These are phyloP conservation scores for Leishmania gerbilli DNA, from an alignment of 208 protist genomes.

Conservation along the genomic window DNA sequence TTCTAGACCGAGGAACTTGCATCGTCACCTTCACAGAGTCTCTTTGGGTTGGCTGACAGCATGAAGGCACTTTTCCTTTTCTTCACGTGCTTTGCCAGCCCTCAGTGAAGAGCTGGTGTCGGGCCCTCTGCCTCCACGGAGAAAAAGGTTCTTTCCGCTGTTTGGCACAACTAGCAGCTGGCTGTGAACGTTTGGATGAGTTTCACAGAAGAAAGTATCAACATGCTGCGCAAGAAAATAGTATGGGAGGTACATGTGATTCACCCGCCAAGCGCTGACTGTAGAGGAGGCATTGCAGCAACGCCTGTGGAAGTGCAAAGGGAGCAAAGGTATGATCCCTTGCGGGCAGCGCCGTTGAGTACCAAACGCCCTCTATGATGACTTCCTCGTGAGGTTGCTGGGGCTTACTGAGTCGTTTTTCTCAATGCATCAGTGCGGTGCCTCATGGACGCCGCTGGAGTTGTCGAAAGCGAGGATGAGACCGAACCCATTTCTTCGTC, in stretches of 20 bases:
- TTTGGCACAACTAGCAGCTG: constrained; percentile 18
- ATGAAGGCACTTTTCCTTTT: neutral
- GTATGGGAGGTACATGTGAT: neutral
- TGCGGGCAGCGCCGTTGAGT: neutral
- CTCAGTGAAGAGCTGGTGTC: neutral
- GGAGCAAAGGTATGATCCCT: neutral
- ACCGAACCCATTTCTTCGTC: neutral
- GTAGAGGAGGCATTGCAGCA: neutral
- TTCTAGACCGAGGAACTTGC: neutral
- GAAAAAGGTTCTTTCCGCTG: neutral
- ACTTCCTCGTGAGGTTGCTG: neutral
- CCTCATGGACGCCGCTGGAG: neutral
- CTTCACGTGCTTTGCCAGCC: constrained; percentile 2
- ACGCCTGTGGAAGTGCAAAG: neutral
- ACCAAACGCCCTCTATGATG: neutral
- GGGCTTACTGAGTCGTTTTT: neutral
- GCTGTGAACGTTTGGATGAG: constrained; percentile 14
- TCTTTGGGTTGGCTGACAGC: neutral
- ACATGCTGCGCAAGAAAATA: neutral
- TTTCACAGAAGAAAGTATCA: constrained; percentile 10
- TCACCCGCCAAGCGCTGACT: neutral
- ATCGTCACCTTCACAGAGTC: neutral
- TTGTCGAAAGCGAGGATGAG: neutral
- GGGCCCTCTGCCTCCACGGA: neutral
- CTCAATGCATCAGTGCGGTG: neutral